Evolutionary conservation across 805 yeast genomes (phyloP), one percentile per base, ranked within the genome.

Genomic region (Barnettozyma pratensis): DNA sequence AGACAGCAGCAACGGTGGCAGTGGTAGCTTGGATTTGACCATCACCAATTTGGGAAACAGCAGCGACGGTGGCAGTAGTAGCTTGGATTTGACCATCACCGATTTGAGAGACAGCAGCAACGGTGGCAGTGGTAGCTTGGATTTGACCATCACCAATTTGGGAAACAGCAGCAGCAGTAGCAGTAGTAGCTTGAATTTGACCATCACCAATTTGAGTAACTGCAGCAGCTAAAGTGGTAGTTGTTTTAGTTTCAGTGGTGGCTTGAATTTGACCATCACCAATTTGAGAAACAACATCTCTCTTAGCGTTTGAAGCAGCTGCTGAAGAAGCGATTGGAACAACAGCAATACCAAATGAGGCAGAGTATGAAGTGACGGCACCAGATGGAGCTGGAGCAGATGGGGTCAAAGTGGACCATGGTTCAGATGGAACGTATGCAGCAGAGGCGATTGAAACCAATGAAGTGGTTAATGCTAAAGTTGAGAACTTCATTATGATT

Each of bases 381-480:
- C 81, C 80, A 9, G 79, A 55, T 51, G 74, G 73, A 42, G 75
- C 60, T 7, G 79, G 65, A 42, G 76, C 77, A 39, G 66, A 49
- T 56, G 94, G 91, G 37, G 90, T 83, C 66, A 85, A 74, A 47
- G 89, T 81, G 47, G 85, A 67, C 86, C 86, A 85, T 58, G 84
- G 81, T 51, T 79, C 82, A 46, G 81, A 66, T 53, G 85, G 86
- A 56, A 80, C 78, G 57, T 76, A 75, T 48, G 87, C 87, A 44
- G 85, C 84, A 45, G 74, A 46, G 34, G 82, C 72, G 14, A 72
- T 51, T n/a, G 79, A 64, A 46, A 75, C 73, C 39, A 79, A 61
- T 55, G 54, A 45, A 27, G 79, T 68, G 45, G 74, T 58, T 44
- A 73, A 64, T 51, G 66, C 68, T 41, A 71, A 48, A 27, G 71